Evolutionary conservation across 2,329 filamentous ascomycete genomes (phyloP).

Genomic region (Aspergillus sp.): DNA sequence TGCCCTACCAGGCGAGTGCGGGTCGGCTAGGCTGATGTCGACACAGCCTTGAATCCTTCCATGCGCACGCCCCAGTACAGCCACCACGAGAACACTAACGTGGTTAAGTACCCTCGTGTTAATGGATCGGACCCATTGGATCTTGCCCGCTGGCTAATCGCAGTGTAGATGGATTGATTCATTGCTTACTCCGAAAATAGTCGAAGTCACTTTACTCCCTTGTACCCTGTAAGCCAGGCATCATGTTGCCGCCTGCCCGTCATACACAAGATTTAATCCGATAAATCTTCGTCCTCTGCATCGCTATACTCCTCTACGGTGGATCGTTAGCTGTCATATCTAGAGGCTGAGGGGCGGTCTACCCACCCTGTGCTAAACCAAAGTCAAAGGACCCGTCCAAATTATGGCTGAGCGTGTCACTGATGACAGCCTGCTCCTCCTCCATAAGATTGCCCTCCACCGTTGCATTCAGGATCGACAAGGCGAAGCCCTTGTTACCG

Average conservation of each 20-base stretch:
- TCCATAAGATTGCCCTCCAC: conserved; percentile 14
- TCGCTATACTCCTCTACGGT: conserved; percentile 16
- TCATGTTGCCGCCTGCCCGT: not conserved
- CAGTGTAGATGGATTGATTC: too few relatives aligned
- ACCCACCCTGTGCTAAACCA: conserved; percentile 12
- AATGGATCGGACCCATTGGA: not conserved
- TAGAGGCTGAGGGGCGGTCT: not conserved
- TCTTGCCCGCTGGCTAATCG: too few relatives aligned
- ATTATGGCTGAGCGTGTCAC: conserved; percentile 13
- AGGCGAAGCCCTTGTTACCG: conserved; percentile 19
- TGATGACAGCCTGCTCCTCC: conserved; percentile 19
- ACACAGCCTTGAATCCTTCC: not conserved
- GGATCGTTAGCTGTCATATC: conserved; percentile 5
- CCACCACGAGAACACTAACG: not conserved
- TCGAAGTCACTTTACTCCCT: too few relatives aligned
- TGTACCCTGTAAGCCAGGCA: too few relatives aligned
- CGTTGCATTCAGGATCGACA: conserved; percentile 20
- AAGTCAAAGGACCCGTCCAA: conserved; percentile 19
- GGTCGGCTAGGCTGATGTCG: not conserved
- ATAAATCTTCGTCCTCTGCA: conserved; percentile 10
- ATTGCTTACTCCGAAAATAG: too few relatives aligned
- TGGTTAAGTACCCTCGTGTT: not conserved
- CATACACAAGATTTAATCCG: conserved; percentile 4
- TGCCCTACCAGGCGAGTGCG: too few relatives aligned
- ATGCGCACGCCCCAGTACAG: not conserved